A percentile compares a stretch with the other conserved stretches of the same genome.
Evolutionary conservation across 23 red algal genomes (phyloP).

Genomic region (Gracilaria gracilis): DNA sequence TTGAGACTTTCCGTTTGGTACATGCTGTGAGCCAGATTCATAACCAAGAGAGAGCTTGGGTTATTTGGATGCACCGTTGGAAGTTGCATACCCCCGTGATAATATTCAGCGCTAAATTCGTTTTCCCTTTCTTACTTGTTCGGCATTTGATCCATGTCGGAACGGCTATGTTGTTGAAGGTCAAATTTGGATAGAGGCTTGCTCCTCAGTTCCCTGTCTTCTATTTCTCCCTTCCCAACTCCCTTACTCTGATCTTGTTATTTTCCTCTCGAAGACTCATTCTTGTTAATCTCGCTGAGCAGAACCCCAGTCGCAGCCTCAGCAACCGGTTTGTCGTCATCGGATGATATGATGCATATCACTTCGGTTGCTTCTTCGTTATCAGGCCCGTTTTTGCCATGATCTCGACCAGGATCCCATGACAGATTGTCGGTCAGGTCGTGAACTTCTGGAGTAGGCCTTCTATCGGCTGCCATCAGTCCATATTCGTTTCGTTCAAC

Average conservation of each 20-base stretch:
- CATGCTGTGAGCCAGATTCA: not conserved
- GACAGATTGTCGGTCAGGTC: not conserved
- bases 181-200: not conserved
- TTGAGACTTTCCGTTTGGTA: not conserved
- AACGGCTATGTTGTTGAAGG: not conserved
- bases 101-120: not conserved
- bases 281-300: not conserved
- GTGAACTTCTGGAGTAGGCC: not conserved
- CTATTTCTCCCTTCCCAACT: not conserved
- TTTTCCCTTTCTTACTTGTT: not conserved
- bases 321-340: not conserved
- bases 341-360: conserved; percentile 3
- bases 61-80: not conserved
- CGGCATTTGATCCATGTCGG: not conserved
- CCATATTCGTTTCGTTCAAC: not conserved
- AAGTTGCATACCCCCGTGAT: not conserved
- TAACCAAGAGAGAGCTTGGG: not conserved
- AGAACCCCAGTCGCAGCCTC: not conserved
- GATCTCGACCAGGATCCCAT: not conserved
- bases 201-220: not conserved
- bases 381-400: not conserved
- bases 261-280: not conserved
- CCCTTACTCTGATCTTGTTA: not conserved
- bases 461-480: not conserved
- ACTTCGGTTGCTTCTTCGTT: not conserved